Percentiles rank a stretch among this genome's conserved stretches.
These are phyloP conservation scores for Huntiella savannae DNA, from an alignment of 2,329 filamentous ascomycete species.

Conservation along the genomic window DNA sequence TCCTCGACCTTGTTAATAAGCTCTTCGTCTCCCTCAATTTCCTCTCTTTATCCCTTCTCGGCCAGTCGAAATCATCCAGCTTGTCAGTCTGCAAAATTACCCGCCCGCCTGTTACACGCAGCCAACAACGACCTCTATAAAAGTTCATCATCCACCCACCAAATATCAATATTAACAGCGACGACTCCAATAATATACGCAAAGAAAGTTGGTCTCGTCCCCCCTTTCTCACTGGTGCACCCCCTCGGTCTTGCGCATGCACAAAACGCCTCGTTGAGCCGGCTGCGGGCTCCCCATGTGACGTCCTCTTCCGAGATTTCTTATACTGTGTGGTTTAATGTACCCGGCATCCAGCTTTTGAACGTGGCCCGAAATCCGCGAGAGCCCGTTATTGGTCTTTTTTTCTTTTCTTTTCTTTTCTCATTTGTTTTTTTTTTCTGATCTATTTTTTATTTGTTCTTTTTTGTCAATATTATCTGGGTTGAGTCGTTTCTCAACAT, in stretches of 20 bases:
- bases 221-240: background rate
- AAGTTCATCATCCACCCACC: too few species aligned
- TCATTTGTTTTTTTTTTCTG: background rate
- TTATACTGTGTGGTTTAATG: conserved; percentile 3
- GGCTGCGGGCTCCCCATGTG: conserved; percentile 6
- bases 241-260: background rate
- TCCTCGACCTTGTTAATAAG: too few species aligned
- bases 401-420: background rate
- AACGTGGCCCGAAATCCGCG: conserved; percentile 1
- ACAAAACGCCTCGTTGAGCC: conserved; percentile 6
- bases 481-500: background rate
- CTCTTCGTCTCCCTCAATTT: too few species aligned
- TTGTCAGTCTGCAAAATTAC: too few species aligned
- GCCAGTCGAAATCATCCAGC: too few species aligned
- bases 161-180: too few species aligned
- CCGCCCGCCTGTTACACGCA: too few species aligned
- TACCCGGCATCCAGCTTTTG: conserved; percentile 1
- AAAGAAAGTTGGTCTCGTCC: too few species aligned
- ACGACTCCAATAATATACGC: too few species aligned
- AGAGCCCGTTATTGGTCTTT: background rate
- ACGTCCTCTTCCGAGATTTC: conserved; percentile 1
- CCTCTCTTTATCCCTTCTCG: too few species aligned
- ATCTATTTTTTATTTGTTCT: background rate
- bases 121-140: too few species aligned
- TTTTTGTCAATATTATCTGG: too few species aligned